Evolutionary conservation across 2,329 filamentous ascomycete species (phyloP), one percentile per base, ranked within the genome.

Genomic region (Alternaria arbusti): DNA sequence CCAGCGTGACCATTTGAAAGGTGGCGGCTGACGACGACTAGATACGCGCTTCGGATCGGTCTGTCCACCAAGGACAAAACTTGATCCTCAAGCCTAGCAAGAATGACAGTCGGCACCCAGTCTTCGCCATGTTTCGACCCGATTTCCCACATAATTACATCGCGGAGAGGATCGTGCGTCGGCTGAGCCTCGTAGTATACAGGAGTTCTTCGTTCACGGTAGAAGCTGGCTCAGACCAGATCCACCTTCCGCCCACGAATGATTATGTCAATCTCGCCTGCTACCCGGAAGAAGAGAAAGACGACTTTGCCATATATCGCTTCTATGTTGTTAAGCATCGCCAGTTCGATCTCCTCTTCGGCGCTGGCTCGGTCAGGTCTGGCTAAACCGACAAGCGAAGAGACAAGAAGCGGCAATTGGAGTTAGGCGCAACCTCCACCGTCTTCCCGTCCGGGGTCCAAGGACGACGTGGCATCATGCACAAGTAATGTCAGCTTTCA

Each of bases 301-400:
- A 22, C 20, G 28, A 40, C 13, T 51, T 30, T 12, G 17, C 10
- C 36, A 4, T 40, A 23, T 55, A 54, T 52, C 63, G 51, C 9
- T 63, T 63, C 51, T 59, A 49, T 15, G 40, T 63, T 30, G 54
- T 59, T 11, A 26, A 57, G 43, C 51, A 40, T 25, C 28, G 56
- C 46, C 55, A 11, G 17, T 65, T 63, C 30, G 63, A 65, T 58
- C 17, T 63, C 13, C 32, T 59, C 17, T 43, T 55, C 56, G 49
- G 54, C 11, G 13, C 36, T 20, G 54, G 26, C 20, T 30, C 54
- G 10, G 12, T 46, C 26, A 51, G 1, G 20, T 26, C 8, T 51
- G 25, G 28, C 26, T 32, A 8, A 32, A 32, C 17, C 8, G 17
- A 51, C 17, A 32, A n/a, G 26, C 12, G 47, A 12, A 6, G 2